Base-by-base conservation (phyloP, 2,329 filamentous ascomycete genomes). In the Stagonosporopsis chrysanthemi region DNA sequence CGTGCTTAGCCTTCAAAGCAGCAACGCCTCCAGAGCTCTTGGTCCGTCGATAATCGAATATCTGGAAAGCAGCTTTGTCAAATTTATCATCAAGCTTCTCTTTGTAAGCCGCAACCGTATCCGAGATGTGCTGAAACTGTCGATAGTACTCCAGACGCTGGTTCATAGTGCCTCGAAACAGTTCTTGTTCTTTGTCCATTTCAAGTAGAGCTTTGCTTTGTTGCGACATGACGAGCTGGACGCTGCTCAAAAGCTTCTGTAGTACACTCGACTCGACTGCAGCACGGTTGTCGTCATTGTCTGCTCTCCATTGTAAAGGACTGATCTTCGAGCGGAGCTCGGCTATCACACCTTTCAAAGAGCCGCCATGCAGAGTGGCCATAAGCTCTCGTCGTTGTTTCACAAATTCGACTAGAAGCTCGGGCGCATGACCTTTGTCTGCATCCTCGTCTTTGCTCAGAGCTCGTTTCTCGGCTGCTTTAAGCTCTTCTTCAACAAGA, bases 121-220 rank as follows among this genome's bases (percentile, higher is more conserved):
- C 94, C 0, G 93, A 97, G n/a, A 98, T 87, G 24, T 86, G 85
- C 71, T 98, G 95, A 11, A 98, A 82, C 69, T 97, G 92, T 5
- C 89, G 87, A 72, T 98, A 98, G 72, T 92, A 98, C 55, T 95
- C 92, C 0, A 97, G 78, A 14, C 95, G 88, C 35, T 87, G 83
- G 68, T 98, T 98, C 86, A 96, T 93, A 0, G 89, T 86, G 15
- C 83, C 81, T 26, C 87, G 89, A 72, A 96, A 95, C 26, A 87
- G 79, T 43, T 94, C 88, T 6, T 92, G 79, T 73, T 97, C 93
- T 57, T 85, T 85, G 59, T 91, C 87, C 12, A 88, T 68, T 9
- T 76, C 79, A 4, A 71, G 71, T 3, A 83, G 70, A 15, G 77
- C 74, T 65, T 86, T 87, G 4, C 77, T 77, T 68, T 88, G 85